Base-by-base conservation (phyloP, 495 filamentous ascomycete species). In the Podospora sp. region DNA sequence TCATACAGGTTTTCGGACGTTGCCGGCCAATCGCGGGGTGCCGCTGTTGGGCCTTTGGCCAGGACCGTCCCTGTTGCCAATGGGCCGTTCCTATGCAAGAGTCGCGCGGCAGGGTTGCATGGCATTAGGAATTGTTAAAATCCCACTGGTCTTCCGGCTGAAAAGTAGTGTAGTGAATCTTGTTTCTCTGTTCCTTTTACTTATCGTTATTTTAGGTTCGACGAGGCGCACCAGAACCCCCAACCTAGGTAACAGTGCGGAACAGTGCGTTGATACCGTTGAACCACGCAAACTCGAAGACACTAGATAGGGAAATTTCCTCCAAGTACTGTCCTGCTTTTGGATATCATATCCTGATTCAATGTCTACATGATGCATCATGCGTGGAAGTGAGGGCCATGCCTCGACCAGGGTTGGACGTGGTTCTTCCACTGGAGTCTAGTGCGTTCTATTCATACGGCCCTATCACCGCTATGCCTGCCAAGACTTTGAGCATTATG, bases 1-100 rank as follows among this genome's bases (percentile, higher is more conserved):
- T 76, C 67, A 70, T 65, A 57, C 69, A 53, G 70, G 70, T 71
- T 71, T 67, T 50, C 52, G 49, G 63, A 36, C 16, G 9, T 36
- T 35, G 14, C 60, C 26, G 69, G 7, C 72, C 71, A 75, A 70
- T 71, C 26, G 36, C 46, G n/a, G 6, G 53, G 25, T 3, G 25
- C 51, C 24, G 66, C 69, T 58, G 49, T 59, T 33, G 26, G 56
- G 24, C 11, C 56, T 6, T 6, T 14, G 56, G 25, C 25, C 18
- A 25, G 25, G n/a, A 27, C 7, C 22, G 25, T 24, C 55, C 29
- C 27, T 36, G 27, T 20, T 35, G 56, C 57, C 57, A 36, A 59
- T 46, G 40, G 40, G 40, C 40, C 40, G 40, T 18, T 18, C 40
- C 16, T 46, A 46, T 46, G 40, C 16, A 46, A 46, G 40, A 46